Base-by-base conservation (phyloP, 805 yeast species). In the Candida sithepensis region DNA sequence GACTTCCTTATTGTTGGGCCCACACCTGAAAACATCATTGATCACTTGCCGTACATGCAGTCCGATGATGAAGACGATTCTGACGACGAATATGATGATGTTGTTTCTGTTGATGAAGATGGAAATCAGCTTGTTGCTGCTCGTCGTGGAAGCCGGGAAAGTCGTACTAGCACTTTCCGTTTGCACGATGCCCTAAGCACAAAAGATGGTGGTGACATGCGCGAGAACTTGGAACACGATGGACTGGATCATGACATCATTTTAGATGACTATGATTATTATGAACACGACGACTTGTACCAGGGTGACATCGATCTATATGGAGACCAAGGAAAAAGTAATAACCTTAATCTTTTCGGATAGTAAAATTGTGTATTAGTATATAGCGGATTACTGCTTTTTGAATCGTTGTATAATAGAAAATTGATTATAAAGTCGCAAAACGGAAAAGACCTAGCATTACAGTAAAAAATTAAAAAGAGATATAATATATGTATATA, bases 1-100 rank as follows among this genome's bases (percentile, higher is more conserved):
- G 69, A 67, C 41, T 64, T 64, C 44, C 40, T 65, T 13, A 60
- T 68, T 16, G 52, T 58, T 7, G 72, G 71, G 0, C 70, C 70
- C 1, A 60, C 69, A 12, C 70, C 72, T 2, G 69, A 65, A 19
- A 58, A 47, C 10, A 43, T 68, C 22, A 47, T 61, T 32, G 58
- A 59, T 18, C 54, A 59, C 42, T 50, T 66, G 28, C 71, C 72
- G 1, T 67, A 68, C 44, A 59, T 60, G 19, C 55, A 49, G 36
- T 54, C 56, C 30, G 60, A 63, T 14, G 65, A 59, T 37, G 66
- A 61, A 28, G 50, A 41, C 12, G 44, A 42, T 26, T 32, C 30
- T 5, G 42, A 43, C 10, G 45, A 41, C 42, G 43, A 47, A 9
- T 45, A 39, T 2, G 49, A 45, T 14, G 46, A 37, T 12, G 50